These are phyloP conservation scores for Phialophora chinensis DNA, from an alignment of 2,329 filamentous ascomycete genomes.

Conservation along the genomic window DNA sequence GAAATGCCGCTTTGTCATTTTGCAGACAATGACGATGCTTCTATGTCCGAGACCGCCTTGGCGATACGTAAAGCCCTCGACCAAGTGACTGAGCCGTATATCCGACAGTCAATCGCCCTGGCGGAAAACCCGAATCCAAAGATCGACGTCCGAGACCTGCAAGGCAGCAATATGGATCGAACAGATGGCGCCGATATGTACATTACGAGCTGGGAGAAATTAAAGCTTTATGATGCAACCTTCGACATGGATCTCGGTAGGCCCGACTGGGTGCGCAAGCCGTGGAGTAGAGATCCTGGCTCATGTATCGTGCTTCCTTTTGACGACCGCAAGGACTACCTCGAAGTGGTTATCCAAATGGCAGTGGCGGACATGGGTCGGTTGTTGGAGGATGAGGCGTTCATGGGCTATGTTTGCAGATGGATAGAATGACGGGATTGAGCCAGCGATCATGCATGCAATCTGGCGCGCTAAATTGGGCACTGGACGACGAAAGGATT, in stretches of 20 bases:
- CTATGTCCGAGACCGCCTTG: constrained; percentile 46
- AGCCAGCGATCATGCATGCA: constrained; percentile 4
- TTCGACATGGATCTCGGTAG: constrained; percentile 38
- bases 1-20: constrained; percentile 40
- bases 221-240: constrained; percentile 34
- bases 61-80: constrained; percentile 45
- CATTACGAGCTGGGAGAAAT: constrained; percentile 39
- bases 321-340: constrained; percentile 32
- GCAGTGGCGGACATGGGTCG: constrained; percentile 37
- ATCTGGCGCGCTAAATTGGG: not conserved
- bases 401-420: constrained; percentile 35
- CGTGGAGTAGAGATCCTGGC: constrained; percentile 40
- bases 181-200: constrained; percentile 40
- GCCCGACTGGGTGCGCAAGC: constrained; percentile 40
- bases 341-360: constrained; percentile 40
- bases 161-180: constrained; percentile 40
- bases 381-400: constrained; percentile 34
- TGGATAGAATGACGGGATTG: constrained; percentile 30
- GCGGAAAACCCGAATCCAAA: constrained; percentile 31
- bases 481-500: not conserved
- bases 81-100: constrained; percentile 44
- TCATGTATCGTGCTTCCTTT: constrained; percentile 39
- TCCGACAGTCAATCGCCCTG: constrained; percentile 38
- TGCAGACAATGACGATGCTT: constrained; percentile 32
- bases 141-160: constrained; percentile 37